These are phyloP conservation scores for Naganishia antarctica DNA, from an alignment of 768 basidiomycete species.

Conservation along the genomic window DNA sequence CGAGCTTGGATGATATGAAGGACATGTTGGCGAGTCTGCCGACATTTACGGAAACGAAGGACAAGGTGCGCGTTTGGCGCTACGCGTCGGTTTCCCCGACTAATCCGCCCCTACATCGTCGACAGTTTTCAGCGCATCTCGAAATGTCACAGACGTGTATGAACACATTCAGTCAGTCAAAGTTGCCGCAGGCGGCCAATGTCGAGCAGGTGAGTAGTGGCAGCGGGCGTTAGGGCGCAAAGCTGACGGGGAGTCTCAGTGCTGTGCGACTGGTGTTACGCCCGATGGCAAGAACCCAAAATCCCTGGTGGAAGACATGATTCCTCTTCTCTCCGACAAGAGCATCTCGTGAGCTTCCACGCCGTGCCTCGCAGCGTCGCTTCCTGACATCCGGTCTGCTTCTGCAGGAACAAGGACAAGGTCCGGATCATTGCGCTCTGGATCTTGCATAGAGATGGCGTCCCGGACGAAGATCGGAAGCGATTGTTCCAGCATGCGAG, in stretches of 20 bases:
- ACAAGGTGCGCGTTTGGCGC: conserved; percentile 62
- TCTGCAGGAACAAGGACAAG: conserved; percentile 74
- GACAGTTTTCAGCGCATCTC: conserved; percentile 87
- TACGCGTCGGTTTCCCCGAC: no score
- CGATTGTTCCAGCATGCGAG: conserved; percentile 92
- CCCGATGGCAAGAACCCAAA: conserved; percentile 93
- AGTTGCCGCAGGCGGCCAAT: conserved; percentile 71
- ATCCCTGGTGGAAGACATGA: conserved; percentile 94
- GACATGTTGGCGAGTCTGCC: conserved; percentile 95
- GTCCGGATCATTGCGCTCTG: conserved; percentile 94
- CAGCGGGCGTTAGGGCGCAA: background rate
- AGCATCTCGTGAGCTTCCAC: conserved; percentile 67
- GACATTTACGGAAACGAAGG: conserved; percentile 89
- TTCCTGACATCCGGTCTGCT: background rate
- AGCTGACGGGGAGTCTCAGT: conserved; percentile 53
- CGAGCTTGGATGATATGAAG: conserved; percentile 90
- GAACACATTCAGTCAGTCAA: conserved; percentile 82
- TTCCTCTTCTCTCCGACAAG: conserved; percentile 81
- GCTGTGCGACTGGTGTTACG: conserved; percentile 87
- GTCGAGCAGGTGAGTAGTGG: conserved; percentile 75
- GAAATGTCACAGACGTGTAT: conserved; percentile 98
- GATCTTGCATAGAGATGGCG: conserved; percentile 89
- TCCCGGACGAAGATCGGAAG: conserved; percentile 95
- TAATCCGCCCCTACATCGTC: no score
- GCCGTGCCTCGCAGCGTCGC: background rate